Conservation (phyloP, 805 yeast species). For the Blastobotrys chiropterorum region DNA sequence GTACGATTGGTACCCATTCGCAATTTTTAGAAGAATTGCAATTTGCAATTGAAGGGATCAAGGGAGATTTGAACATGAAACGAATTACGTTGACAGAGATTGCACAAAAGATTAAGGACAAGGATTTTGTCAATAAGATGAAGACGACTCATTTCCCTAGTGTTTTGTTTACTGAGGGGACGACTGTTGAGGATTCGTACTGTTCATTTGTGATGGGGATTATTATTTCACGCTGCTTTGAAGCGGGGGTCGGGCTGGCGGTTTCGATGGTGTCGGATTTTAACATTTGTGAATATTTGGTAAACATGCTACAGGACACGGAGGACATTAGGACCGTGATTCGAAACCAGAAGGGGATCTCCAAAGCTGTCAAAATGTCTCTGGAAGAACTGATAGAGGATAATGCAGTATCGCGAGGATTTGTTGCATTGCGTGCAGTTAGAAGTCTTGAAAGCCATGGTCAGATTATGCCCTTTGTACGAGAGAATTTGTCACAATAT, state of each 20-base stretch:
- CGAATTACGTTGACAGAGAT: constrained; percentile 13
- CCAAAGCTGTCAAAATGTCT: neutral
- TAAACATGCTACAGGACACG: constrained; percentile 10
- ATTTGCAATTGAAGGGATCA: constrained; percentile 14
- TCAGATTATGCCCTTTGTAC: constrained; percentile 2
- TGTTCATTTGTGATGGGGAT: constrained; percentile 11
- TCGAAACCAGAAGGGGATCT: neutral
- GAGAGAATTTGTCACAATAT: constrained; percentile 1
- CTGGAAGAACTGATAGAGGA: neutral
- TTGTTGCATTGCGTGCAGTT: constrained; percentile 10
- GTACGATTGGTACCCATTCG: constrained; percentile 14
- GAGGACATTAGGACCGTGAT: constrained; percentile 6
- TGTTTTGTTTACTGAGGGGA: constrained; percentile 5
- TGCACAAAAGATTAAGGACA: constrained; percentile 7
- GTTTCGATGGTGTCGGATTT: constrained; percentile 5
- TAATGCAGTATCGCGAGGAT: neutral
- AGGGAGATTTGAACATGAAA: constrained; percentile 2
- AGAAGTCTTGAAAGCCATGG: constrained; percentile 7
- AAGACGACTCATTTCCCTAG: constrained; percentile 12
- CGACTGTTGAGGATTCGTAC: constrained; percentile 6
- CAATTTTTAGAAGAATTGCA: constrained; percentile 11
- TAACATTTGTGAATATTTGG: constrained; percentile 3
- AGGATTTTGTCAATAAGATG: constrained; percentile 12
- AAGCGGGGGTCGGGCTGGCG: constrained; percentile 13
- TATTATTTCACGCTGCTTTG: constrained; percentile 7